Percentiles rank a stretch among this genome's conserved stretches.
Evolutionary conservation across 768 basidiomycete species (phyloP).

Genomic region (Boletus tomentosulus): DNA sequence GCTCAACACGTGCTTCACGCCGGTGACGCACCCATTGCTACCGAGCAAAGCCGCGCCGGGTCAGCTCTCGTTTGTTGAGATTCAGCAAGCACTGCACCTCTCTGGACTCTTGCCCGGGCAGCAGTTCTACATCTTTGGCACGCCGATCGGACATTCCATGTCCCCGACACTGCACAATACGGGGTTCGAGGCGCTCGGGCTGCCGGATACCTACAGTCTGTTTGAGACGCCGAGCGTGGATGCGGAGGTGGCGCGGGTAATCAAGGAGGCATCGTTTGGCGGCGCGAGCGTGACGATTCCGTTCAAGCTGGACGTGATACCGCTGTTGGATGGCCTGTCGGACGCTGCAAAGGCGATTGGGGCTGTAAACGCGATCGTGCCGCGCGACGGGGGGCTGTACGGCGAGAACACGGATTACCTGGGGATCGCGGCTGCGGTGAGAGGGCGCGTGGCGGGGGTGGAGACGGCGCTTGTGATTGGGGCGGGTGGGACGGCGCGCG

Average conservation of each 20-base stretch:
- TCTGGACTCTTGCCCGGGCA: constrained; percentile 73
- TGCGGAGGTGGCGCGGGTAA: constrained; percentile 57
- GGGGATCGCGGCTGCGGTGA: constrained; percentile 66
- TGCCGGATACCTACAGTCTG: constrained; percentile 80
- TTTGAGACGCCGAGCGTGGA: constrained; percentile 69
- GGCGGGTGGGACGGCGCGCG: constrained; percentile 91
- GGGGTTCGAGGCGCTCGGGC: constrained; percentile 71
- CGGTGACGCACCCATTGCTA: constrained; percentile 86
- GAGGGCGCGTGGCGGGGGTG: constrained; percentile 36
- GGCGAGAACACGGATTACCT: constrained; percentile 98
- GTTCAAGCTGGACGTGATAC: constrained; percentile 87
- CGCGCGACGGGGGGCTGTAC: constrained; percentile 42
- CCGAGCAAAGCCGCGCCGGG: constrained; percentile 89
- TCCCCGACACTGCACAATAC: constrained; percentile 94
- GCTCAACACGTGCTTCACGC: constrained; percentile 80
- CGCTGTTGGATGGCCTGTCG: constrained; percentile 74
- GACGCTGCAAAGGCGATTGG: constrained; percentile 83
- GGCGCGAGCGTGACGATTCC: constrained; percentile 98
- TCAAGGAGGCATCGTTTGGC: constrained; percentile 73
- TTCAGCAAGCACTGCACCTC: constrained; percentile 77
- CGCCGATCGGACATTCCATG: constrained; percentile 83
- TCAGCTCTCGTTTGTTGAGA: constrained; percentile 83
- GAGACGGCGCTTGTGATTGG: constrained; percentile 79
- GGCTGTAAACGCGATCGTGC: constrained; percentile 90
- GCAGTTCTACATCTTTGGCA: constrained; percentile 84